These are phyloP conservation scores for Leucosporidium yakuticum DNA, from an alignment of 768 basidiomycete species.

Conservation along the genomic window DNA sequence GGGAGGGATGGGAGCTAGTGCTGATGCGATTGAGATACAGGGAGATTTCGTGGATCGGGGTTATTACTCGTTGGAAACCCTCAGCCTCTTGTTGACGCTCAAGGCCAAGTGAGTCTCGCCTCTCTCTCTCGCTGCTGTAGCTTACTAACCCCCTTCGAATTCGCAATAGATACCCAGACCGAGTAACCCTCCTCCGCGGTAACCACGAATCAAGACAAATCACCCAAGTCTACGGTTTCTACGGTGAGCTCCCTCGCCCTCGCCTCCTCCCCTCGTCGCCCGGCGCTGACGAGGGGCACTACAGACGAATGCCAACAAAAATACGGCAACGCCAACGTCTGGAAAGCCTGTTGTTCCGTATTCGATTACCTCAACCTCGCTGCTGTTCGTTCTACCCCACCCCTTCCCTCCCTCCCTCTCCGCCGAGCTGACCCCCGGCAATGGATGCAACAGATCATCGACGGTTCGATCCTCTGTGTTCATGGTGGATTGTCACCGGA, in stretches of 20 bases:
- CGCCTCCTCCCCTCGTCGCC: background rate
- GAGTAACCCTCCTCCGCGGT: constrained; percentile 81
- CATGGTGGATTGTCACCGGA: constrained; percentile 95
- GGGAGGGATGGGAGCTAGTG: background rate
- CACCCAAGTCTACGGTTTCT: constrained; percentile 98
- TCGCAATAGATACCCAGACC: constrained; percentile 76
- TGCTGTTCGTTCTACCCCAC: constrained; percentile 55
- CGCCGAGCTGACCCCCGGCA: background rate
- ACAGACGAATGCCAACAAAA: constrained; percentile 94
- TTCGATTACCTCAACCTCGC: constrained; percentile 94
- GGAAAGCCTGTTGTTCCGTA: constrained; percentile 95
- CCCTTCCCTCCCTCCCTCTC: background rate
- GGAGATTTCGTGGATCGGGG: constrained; percentile 98
- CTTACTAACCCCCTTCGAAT: constrained; percentile 76
- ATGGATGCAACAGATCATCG: constrained; percentile 64
- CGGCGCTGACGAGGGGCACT: background rate
- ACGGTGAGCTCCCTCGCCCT: constrained; percentile 55
- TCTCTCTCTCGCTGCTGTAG: constrained; percentile 70
- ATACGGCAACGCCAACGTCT: constrained; percentile 88
- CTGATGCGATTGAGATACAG: constrained; percentile 45
- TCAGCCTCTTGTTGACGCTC: constrained; percentile 76
- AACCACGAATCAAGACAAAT: constrained; percentile 98
- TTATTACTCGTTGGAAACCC: constrained; percentile 91
- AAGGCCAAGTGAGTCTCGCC: constrained; percentile 64
- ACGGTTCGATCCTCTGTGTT: constrained; percentile 84